Conservation (phyloP, 2,329 filamentous ascomycete genomes). For the Penicillium sp. region DNA sequence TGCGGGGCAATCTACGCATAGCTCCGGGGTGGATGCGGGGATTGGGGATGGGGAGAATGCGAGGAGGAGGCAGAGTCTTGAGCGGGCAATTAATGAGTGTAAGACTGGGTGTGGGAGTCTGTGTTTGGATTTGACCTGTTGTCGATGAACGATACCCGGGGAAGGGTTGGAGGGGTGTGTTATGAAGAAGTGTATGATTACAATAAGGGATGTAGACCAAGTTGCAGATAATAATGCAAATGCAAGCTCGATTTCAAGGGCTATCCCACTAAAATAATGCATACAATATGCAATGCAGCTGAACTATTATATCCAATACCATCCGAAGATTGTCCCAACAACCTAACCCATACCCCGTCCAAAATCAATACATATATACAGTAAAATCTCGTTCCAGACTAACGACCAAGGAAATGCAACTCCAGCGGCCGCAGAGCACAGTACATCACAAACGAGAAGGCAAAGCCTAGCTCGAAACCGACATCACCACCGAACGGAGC, state of each 20-base stretch:
- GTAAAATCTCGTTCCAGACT: conserved; percentile 12
- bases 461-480: conserved; percentile 67
- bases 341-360: neutral
- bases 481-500: conserved; percentile 55
- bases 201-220: neutral
- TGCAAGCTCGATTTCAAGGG: conserved; percentile 1
- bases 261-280: neutral
- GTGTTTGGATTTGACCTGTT: conserved; percentile 8
- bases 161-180: neutral
- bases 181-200: neutral
- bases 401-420: conserved; percentile 47
- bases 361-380: conserved; percentile 14
- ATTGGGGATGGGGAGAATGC: neutral
- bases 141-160: neutral
- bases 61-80: neutral
- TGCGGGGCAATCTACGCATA: neutral
- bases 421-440: conserved; percentile 53
- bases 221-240: conserved; percentile 5
- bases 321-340: conserved; percentile 1
- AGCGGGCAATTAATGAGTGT: conserved; percentile 3
- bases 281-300: neutral
- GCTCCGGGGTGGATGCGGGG: neutral
- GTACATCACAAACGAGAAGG: conserved; percentile 59
- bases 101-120: conserved; percentile 6
- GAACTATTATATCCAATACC: conserved; percentile 9